Percentiles rank a stretch among this genome's conserved stretches.
These are phyloP conservation scores for Cicer bijugum DNA, from an alignment of 306 rosid genomes.

Conservation along the genomic window DNA sequence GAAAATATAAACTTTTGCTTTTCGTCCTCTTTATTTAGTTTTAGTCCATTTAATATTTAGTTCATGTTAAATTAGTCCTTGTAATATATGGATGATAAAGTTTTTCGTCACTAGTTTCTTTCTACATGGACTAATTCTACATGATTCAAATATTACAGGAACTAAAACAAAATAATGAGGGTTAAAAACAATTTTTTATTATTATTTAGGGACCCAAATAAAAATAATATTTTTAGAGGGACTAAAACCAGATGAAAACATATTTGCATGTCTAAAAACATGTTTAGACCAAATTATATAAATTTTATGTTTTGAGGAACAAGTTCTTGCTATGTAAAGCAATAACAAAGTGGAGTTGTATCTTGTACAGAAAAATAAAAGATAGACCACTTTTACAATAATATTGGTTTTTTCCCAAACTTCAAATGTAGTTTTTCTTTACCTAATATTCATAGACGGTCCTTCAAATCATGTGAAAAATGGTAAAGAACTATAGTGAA, in stretches of 20 bases:
- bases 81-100: not conserved
- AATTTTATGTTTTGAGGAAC: conserved; percentile 38
- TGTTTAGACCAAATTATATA: not conserved
- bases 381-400: conserved; percentile 29
- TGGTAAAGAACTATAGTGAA: conserved; percentile 18
- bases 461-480: conserved; percentile 26
- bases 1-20: not conserved
- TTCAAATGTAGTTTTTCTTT: conserved; percentile 14
- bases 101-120: not conserved
- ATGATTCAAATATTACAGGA: not conserved
- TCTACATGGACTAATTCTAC: not conserved
- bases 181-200: not conserved
- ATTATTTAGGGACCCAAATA: not conserved
- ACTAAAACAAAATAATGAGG: not conserved
- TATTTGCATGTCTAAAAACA: not conserved
- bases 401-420: not conserved
- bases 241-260: not conserved
- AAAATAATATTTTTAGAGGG: not conserved
- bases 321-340: conserved; percentile 42
- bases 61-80: not conserved
- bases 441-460: conserved; percentile 16
- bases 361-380: conserved; percentile 41
- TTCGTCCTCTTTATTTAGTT: not conserved
- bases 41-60: not conserved
- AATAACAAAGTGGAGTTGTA: conserved; percentile 29